Percentiles rank a stretch among this genome's conserved stretches.
Evolutionary conservation across 495 filamentous ascomycete genomes (phyloP).

Genomic region (Lophiostoma macrostomum): DNA sequence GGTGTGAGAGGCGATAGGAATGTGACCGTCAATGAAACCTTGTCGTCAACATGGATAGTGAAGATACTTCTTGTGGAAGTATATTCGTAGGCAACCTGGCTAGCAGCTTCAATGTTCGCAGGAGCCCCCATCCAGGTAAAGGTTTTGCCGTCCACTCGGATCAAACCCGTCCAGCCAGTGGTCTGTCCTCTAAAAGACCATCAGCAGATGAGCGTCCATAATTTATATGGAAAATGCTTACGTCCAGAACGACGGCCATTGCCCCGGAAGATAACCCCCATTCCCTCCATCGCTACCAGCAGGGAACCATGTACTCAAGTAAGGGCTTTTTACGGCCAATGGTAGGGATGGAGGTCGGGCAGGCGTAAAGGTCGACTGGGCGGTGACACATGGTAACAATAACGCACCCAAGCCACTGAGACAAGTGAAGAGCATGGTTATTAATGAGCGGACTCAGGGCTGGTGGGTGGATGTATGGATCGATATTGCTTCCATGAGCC

Average conservation of each 20-base stretch:
- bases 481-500: not conserved
- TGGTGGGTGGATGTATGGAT: conserved; percentile 8
- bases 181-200: conserved; percentile 42
- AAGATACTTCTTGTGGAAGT: conserved; percentile 60
- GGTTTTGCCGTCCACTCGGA: conserved; percentile 53
- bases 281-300: conserved; percentile 54
- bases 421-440: conserved; percentile 16
- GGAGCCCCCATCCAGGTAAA: conserved; percentile 58
- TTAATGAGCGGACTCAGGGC: not conserved
- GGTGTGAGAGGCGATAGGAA: conserved; percentile 60
- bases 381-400: not conserved
- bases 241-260: conserved; percentile 58
- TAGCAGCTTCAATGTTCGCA: conserved; percentile 43
- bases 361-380: conserved; percentile 50
- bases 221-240: conserved; percentile 37
- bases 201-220: not conserved
- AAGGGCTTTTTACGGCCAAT: conserved; percentile 58
- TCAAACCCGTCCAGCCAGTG: conserved; percentile 55
- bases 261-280: conserved; percentile 57
- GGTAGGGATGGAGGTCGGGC: conserved; percentile 56
- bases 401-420: conserved; percentile 9
- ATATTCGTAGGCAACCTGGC: conserved; percentile 54
- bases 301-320: conserved; percentile 55
- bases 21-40: conserved; percentile 53
- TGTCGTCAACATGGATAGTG: conserved; percentile 49